Evolutionary conservation across 306 rosid species (phyloP).

Genomic region (Glycine latifolia): DNA sequence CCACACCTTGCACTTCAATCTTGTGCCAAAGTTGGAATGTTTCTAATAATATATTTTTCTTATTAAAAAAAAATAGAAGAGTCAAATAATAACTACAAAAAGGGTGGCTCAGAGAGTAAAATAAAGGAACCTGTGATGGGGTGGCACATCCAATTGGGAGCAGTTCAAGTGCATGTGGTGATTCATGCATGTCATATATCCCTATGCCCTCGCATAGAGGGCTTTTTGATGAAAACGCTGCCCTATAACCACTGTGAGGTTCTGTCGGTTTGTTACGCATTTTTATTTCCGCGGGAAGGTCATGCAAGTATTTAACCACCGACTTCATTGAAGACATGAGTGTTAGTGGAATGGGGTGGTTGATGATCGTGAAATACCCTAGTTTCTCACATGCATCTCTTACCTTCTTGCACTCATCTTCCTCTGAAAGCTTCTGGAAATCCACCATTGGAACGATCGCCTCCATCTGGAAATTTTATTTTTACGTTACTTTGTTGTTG

Average conservation of each 20-base stretch:
- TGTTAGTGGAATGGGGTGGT: slow-evolving; percentile 46
- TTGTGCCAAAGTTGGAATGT: too few species aligned
- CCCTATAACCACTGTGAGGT: slow-evolving; percentile 46
- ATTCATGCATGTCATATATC: slow-evolving; percentile 39
- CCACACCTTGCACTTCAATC: too few species aligned
- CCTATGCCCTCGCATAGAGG: slow-evolving; percentile 49
- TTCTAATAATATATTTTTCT: too few species aligned
- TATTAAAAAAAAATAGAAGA: too few species aligned
- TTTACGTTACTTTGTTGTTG: neutral
- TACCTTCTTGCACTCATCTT: too few species aligned
- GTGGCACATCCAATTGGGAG: slow-evolving; percentile 45
- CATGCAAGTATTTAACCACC: slow-evolving; percentile 43
- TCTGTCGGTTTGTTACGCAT: slow-evolving; percentile 46
- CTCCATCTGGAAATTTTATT: neutral
- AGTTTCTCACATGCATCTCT: slow-evolving; percentile 56
- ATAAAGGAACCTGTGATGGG: slow-evolving; percentile 45
- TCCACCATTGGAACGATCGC: slow-evolving; percentile 35
- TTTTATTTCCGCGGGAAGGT: slow-evolving; percentile 61
- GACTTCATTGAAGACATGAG: slow-evolving; percentile 61
- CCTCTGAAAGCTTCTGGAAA: slow-evolving; percentile 36
- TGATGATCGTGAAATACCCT: slow-evolving; percentile 61
- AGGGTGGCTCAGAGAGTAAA: too few species aligned
- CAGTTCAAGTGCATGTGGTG: slow-evolving; percentile 39
- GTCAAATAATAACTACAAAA: too few species aligned
- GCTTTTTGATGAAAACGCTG: neutral